Evolutionary conservation across 768 basidiomycete species (phyloP), one percentile per base, ranked within the genome.

Genomic region (Boletellus ananiceps): DNA sequence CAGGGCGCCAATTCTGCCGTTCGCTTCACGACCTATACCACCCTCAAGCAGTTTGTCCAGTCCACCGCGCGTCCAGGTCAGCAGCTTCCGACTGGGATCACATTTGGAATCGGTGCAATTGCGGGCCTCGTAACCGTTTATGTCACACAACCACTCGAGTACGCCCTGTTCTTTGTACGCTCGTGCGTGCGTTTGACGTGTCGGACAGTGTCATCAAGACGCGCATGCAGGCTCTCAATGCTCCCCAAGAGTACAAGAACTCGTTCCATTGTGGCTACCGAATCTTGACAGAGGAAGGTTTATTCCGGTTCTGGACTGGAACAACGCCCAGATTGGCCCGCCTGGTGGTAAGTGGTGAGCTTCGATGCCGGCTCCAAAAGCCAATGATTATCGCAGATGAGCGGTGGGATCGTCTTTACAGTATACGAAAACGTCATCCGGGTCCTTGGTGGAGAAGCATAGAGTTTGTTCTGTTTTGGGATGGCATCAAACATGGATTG

Each of bases 1-100:
- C 95, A 98, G 81, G 93, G 93, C 34, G 95, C 94, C 36, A 99
- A 98, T 65, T 97, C 93, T 5, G 93, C 96, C 9, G 83, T 98
- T 27, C 80, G 95, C 29, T 98, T 97, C 72, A 93, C 94, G 41
- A 93, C 92, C 0, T 98, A 97, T 69, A 82, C 88, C 3, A 95
- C 91, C 0, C 74, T 98, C 51, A 97, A 96, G 69, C 93, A 96
- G 60, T 81, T 93, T 56, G 91, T 93, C 1, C 92, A 92, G 62
- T 86, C 92, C 19, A 84, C 82, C 15, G 77, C 85, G 1, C 78
- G 87, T 31, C 83, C 93, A 0, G 93, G 93, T 4, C 88, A 93
- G 59, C 78, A 81, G 2, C 73, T 98, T 5, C 95, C 96, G 0
- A 83, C 76, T 42, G 81, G 86, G 14, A 84, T 97, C 57, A 98